A percentile compares a stretch with the other conserved stretches of the same genome.
phyloP scores from a whole-genome alignment of 371 early-diverging fungal species.

The Amoeboradix gromovi region DNA sequence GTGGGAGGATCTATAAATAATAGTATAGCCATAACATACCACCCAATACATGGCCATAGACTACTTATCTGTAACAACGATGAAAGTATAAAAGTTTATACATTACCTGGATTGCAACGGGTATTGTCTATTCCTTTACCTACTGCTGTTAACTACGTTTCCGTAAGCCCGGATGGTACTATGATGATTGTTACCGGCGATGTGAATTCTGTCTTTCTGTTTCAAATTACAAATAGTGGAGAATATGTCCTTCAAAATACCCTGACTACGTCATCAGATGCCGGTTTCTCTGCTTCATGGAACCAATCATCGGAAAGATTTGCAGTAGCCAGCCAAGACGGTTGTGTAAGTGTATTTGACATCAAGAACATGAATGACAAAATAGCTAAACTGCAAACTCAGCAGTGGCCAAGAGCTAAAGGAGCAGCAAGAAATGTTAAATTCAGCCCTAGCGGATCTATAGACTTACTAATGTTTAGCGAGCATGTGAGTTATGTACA shows the following conservation, averaged over 20 bases:
- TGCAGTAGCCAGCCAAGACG: slow-evolving; percentile 53
- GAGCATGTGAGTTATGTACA: slow-evolving; percentile 61
- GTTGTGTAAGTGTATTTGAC: slow-evolving; percentile 44
- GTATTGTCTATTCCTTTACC: slow-evolving; percentile 37
- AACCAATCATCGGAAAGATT: slow-evolving; percentile 34
- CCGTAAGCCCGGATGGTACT: slow-evolving; percentile 49
- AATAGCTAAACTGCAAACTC: slow-evolving; percentile 20
- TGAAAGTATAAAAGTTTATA: slow-evolving; percentile 53
- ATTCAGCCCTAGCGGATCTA: slow-evolving; percentile 40
- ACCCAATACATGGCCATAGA: slow-evolving; percentile 12
- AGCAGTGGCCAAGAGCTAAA: slow-evolving; percentile 30
- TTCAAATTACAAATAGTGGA: slow-evolving; percentile 26
- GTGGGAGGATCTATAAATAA: slow-evolving; percentile 72
- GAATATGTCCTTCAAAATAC: slow-evolving; percentile 31
- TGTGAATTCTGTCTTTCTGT: slow-evolving; percentile 43
- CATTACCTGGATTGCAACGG: slow-evolving; percentile 33
- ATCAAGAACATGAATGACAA: slow-evolving; percentile 24
- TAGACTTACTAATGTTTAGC: slow-evolving; percentile 45
- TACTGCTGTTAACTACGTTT: slow-evolving; percentile 51
- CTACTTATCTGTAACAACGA: slow-evolving; percentile 75
- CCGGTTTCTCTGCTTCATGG: slow-evolving; percentile 52
- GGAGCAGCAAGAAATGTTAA: slow-evolving; percentile 56
- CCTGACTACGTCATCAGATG: slow-evolving; percentile 23
- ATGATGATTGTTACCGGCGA: slow-evolving; percentile 63
- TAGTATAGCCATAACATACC: slow-evolving; percentile 39